phyloP scores from a whole-genome alignment of 2,329 filamentous ascomycete species.

The Fusarium camptoceras region DNA sequence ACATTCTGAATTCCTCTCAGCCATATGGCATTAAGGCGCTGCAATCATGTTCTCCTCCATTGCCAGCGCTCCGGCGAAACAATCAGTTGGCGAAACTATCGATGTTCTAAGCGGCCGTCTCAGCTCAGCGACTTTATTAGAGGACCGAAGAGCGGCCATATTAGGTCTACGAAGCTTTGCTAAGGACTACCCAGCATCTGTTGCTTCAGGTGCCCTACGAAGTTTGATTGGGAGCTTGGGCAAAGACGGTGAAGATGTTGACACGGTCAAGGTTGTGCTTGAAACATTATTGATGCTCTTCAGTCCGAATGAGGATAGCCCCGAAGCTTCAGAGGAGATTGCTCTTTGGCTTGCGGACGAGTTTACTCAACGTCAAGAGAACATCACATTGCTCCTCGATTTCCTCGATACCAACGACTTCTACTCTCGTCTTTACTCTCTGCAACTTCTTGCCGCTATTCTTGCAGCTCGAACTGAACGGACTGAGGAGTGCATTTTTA shows the following conservation, averaged over 20 bases:
- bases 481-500: constrained; percentile 94
- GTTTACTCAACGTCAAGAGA: constrained; percentile 97
- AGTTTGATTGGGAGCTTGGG: constrained; percentile 86
- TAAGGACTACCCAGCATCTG: constrained; percentile 94
- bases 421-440: constrained; percentile 88
- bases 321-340: constrained; percentile 96
- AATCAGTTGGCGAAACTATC: constrained; percentile 96
- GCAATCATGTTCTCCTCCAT: constrained; percentile 72
- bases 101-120: constrained; percentile 88
- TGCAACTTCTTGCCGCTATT: constrained; percentile 90
- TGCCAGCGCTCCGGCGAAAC: constrained; percentile 84
- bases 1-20: constrained; percentile 21
- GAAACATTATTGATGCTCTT: constrained; percentile 97
- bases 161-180: constrained; percentile 94
- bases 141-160: constrained; percentile 94
- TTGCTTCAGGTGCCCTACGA: constrained; percentile 91
- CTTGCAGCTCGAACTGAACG: constrained; percentile 86
- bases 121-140: constrained; percentile 88
- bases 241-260: constrained; percentile 92
- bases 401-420: constrained; percentile 90
- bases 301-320: constrained; percentile 75
- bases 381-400: constrained; percentile 89
- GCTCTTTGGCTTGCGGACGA: constrained; percentile 96
- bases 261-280: constrained; percentile 93
- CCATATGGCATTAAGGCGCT: constrained; percentile 49